These are phyloP conservation scores for Volvariella volvacea DNA, from an alignment of 1,284 basidiomycete genomes.

Conservation along the genomic window DNA sequence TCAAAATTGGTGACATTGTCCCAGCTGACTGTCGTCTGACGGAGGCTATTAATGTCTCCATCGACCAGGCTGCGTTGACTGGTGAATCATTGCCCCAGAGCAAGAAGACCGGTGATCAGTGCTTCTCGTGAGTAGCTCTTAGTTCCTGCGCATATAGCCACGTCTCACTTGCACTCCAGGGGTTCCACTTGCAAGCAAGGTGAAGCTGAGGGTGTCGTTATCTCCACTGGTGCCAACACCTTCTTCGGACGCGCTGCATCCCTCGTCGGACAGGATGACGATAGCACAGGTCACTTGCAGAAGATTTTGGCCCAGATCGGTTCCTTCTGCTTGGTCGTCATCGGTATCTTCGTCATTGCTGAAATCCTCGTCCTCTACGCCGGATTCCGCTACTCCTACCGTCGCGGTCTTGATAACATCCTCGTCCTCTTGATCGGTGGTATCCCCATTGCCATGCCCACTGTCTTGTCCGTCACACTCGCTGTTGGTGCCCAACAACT, in stretches of 20 bases:
- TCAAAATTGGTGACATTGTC: slow-evolving; percentile 98
- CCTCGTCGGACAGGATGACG: slow-evolving; percentile 92
- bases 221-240: slow-evolving; percentile 92
- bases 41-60: slow-evolving; percentile 92
- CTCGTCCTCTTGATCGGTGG: slow-evolving; percentile 96
- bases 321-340: slow-evolving; percentile 90
- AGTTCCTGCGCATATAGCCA: slow-evolving; percentile 10
- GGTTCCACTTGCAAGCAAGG: slow-evolving; percentile 97
- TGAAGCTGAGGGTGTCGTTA: slow-evolving; percentile 95
- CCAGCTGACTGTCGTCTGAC: slow-evolving; percentile 94
- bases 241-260: slow-evolving; percentile 96
- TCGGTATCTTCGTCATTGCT: slow-evolving; percentile 88
- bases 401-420: slow-evolving; percentile 93
- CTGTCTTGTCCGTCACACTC: slow-evolving; percentile 92
- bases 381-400: slow-evolving; percentile 84
- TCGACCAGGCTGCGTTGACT: slow-evolving; percentile 94
- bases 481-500: slow-evolving; percentile 97
- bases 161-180: slow-evolving; percentile 30
- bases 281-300: slow-evolving; percentile 95
- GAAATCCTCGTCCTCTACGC: slow-evolving; percentile 89
- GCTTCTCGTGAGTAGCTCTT: slow-evolving; percentile 84
- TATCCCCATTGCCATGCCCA: slow-evolving; percentile 99
- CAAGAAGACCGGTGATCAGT: slow-evolving; percentile 92
- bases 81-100: slow-evolving; percentile 90
- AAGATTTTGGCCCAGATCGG: slow-evolving; percentile 96